Percentiles rank a stretch among this genome's conserved stretches.
Evolutionary conservation across 2,329 filamentous ascomycete species (phyloP).

Genomic region (Metarhizium humberi): DNA sequence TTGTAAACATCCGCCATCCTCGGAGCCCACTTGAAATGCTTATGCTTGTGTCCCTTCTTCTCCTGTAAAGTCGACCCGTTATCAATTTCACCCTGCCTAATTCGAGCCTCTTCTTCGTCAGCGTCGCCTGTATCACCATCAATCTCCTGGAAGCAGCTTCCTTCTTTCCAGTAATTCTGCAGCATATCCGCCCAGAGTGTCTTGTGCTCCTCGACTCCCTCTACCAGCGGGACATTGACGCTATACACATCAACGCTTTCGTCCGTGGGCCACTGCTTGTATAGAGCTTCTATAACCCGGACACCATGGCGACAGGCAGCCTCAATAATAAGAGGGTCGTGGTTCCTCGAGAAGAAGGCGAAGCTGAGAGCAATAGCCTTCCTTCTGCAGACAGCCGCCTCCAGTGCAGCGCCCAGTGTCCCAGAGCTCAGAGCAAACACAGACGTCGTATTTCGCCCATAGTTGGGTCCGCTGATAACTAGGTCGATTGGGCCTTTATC

Average conservation of each 20-base stretch:
- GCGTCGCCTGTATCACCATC: slow-evolving; percentile 55
- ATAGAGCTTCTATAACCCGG: slow-evolving; percentile 69
- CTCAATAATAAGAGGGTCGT: slow-evolving; percentile 72
- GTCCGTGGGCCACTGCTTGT: slow-evolving; percentile 60
- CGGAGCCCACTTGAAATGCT: slow-evolving; percentile 92
- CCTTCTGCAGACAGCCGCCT: slow-evolving; percentile 62
- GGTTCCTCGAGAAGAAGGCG: slow-evolving; percentile 79
- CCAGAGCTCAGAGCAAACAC: slow-evolving; percentile 71
- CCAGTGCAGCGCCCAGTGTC: slow-evolving; percentile 67
- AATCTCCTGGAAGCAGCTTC: slow-evolving; percentile 78
- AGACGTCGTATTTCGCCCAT: slow-evolving; percentile 73
- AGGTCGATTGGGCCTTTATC: slow-evolving; percentile 64
- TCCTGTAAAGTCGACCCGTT: not conserved
- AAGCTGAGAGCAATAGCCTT: slow-evolving; percentile 77
- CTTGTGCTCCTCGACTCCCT: slow-evolving; percentile 61
- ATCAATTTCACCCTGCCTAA: slow-evolving; percentile 52
- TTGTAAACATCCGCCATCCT: slow-evolving; percentile 79
- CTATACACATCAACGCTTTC: slow-evolving; percentile 72
- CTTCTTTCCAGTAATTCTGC: slow-evolving; percentile 82
- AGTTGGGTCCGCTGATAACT: slow-evolving; percentile 74
- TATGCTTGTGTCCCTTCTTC: slow-evolving; percentile 53
- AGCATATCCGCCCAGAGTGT: slow-evolving; percentile 79
- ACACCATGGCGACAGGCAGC: slow-evolving; percentile 68
- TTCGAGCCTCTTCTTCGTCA: slow-evolving; percentile 61
- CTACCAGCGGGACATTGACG: slow-evolving; percentile 81